These are phyloP conservation scores for Arthonia radiata DNA, from an alignment of 495 filamentous ascomycete species.

Conservation along the genomic window DNA sequence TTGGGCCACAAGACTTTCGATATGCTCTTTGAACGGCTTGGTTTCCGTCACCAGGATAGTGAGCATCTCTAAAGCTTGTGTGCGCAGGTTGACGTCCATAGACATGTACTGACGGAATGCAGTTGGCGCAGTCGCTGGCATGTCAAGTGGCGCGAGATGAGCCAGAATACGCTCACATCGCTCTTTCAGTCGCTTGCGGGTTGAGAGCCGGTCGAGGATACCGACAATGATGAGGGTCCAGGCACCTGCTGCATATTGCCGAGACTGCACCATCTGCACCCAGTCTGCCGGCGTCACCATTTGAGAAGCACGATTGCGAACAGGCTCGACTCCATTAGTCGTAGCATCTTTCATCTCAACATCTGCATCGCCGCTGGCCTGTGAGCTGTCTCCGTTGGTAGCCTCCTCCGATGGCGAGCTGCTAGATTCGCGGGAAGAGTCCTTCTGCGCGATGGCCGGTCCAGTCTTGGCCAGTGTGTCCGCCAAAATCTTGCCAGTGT, in stretches of 20 bases:
- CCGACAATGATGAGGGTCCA: conserved; percentile 84
- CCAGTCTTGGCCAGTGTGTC: conserved; percentile 67
- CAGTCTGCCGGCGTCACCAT: conserved; percentile 49
- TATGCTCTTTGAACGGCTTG: conserved; percentile 57
- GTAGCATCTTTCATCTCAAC: conserved; percentile 18
- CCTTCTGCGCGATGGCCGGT: conserved; percentile 29
- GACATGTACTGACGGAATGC: conserved; percentile 41
- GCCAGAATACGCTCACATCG: conserved; percentile 54
- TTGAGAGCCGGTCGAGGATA: conserved; percentile 60
- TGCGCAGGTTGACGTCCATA: conserved; percentile 61
- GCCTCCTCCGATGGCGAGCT: conserved; percentile 12
- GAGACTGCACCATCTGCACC: conserved; percentile 57
- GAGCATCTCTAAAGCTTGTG: conserved; percentile 61
- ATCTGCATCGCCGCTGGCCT: conserved; percentile 15
- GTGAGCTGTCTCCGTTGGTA: conserved; percentile 15
- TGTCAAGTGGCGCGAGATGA: conserved; percentile 51
- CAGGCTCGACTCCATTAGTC: conserved; percentile 24
- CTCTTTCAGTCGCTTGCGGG: conserved; percentile 39
- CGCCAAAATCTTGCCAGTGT: conserved; percentile 55
- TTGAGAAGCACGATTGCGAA: conserved; percentile 38
- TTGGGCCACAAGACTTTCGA: conserved; percentile 69
- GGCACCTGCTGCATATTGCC: conserved; percentile 72
- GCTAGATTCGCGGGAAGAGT: conserved; percentile 15
- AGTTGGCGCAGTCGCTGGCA: conserved; percentile 46
- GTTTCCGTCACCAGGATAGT: conserved; percentile 73